Evolutionary conservation across 2,329 filamentous ascomycete species (phyloP).

Genomic region (Raffaelea ambrosiae): DNA sequence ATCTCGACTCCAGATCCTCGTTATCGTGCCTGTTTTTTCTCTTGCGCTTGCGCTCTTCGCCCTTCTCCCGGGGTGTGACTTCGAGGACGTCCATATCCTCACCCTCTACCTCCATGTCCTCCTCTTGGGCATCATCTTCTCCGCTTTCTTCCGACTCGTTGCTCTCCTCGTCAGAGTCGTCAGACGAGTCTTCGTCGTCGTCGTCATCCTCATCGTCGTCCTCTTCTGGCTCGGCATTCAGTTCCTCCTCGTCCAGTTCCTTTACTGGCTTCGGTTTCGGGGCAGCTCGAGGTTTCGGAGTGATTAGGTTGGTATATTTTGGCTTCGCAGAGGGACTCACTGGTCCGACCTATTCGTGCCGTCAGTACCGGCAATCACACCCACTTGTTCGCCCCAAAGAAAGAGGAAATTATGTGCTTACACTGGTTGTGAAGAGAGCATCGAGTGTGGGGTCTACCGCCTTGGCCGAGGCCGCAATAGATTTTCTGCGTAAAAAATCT

Average conservation of each 20-base stretch:
- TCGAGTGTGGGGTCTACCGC: constrained; percentile 60
- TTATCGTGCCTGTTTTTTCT: constrained; percentile 50
- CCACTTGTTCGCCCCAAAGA: neutral
- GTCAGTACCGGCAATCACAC: neutral
- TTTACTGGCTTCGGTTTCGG: constrained; percentile 3
- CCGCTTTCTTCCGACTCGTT: constrained; percentile 17
- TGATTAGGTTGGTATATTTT: constrained; percentile 28
- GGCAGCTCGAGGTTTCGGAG: constrained; percentile 1
- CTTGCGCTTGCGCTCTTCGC: constrained; percentile 52
- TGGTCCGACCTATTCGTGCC: constrained; percentile 36
- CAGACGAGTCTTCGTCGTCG: neutral
- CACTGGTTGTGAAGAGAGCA: constrained; percentile 64
- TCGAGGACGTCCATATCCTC: constrained; percentile 31
- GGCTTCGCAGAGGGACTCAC: constrained; percentile 35
- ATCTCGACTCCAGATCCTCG: constrained; percentile 62
- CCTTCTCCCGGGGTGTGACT: constrained; percentile 35
- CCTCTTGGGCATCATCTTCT: constrained; percentile 15
- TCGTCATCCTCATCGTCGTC: constrained; percentile 7
- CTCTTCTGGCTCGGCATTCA: neutral
- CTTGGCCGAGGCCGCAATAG: constrained; percentile 36
- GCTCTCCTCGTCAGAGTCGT: constrained; percentile 13
- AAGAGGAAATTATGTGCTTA: constrained; percentile 35
- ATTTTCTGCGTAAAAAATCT: constrained; percentile 4
- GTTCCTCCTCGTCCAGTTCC: constrained; percentile 5
- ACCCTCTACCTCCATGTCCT: constrained; percentile 25